Evolutionary conservation across 164 flowering plant species (phyloP), one percentile per base, ranked within the genome.

Genomic region (Magnolia officinalis): DNA sequence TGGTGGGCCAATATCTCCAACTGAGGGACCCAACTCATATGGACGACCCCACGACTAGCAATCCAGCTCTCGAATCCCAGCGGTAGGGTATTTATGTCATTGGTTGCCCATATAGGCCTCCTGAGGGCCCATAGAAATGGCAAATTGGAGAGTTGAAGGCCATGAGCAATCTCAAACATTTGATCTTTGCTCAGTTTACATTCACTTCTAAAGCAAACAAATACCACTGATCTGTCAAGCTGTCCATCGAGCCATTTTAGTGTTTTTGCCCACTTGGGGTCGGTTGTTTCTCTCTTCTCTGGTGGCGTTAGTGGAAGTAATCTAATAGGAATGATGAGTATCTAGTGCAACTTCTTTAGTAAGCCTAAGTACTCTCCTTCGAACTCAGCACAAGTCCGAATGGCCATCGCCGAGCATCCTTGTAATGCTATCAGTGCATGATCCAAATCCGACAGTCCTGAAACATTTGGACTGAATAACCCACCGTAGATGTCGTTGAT

Each of bases 131-230:
- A 87, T 52, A 89, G 70, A 84, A 92, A 92, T 1, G 90, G 89
- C 18, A 87, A 50, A 19, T 70, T 73, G 16, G 91, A 86, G 18
- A 26, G 63, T 76, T 89, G 90, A 37, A 92, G 75, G 37, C 94
- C 96, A 20, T 78, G 76, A 2, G 91, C 92, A 29, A 92, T 61
- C 81, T 86, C 88, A 1, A 26, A 68, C 72, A 83, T 14, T 50
- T 86, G 78, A 9, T 79, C 79, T 14, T 37, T 75, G 58, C 79
- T 86, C 78, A 86, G 74, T 31, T 45, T 65, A 16, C 82, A 81
- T 80, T 89, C 92, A 11, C 81, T 89, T 11, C 97, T 93, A 2
- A 89, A 52, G 2, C 88, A 89, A 8, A 86, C 89, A 63, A 85
- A 90, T 1, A 92, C 81, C 0, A 87, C 85, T 0, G 91, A 89